A percentile compares a stretch with the other conserved stretches of the same genome.
These are phyloP conservation scores for Colletotrichum lupini DNA, from an alignment of 2,329 filamentous ascomycete species.

Conservation along the genomic window DNA sequence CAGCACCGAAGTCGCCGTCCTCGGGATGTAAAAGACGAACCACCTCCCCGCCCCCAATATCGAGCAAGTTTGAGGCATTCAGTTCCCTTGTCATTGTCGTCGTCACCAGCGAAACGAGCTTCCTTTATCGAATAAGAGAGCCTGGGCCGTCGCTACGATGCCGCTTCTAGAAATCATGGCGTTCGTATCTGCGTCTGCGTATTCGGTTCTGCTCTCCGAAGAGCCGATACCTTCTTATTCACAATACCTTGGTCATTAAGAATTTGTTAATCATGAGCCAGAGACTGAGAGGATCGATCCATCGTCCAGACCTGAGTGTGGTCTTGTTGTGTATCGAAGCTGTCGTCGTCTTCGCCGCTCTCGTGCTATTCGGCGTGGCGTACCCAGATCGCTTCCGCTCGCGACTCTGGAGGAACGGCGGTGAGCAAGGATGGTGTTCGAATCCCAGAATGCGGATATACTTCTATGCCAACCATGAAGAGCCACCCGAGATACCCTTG, in stretches of 20 bases:
- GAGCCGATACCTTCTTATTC: background rate
- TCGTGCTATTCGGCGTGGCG: slow-evolving; percentile 39
- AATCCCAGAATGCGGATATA: slow-evolving; percentile 43
- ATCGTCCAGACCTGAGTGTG: background rate
- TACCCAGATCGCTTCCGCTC: slow-evolving; percentile 40
- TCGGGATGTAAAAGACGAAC: background rate
- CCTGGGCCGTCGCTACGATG: background rate
- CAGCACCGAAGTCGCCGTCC: background rate
- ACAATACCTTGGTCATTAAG: background rate
- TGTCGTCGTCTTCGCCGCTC: slow-evolving; percentile 19
- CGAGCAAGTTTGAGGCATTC: slow-evolving; percentile 19
- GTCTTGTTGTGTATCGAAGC: slow-evolving; percentile 38
- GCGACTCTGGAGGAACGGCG: slow-evolving; percentile 42
- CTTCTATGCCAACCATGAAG: slow-evolving; percentile 44
- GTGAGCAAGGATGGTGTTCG: slow-evolving; percentile 44
- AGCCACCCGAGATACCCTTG: slow-evolving; percentile 42
- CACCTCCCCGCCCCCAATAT: background rate
- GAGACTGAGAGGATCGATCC: background rate
- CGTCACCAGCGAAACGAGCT: background rate
- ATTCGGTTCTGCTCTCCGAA: background rate
- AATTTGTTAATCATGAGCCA: background rate
- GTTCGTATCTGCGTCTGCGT: background rate
- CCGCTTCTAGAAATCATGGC: background rate
- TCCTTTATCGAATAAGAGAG: background rate
- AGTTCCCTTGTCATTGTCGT: background rate